Base-by-base conservation (phyloP, 2,329 filamentous ascomycete genomes). In the Neofusicoccum parvum region DNA sequence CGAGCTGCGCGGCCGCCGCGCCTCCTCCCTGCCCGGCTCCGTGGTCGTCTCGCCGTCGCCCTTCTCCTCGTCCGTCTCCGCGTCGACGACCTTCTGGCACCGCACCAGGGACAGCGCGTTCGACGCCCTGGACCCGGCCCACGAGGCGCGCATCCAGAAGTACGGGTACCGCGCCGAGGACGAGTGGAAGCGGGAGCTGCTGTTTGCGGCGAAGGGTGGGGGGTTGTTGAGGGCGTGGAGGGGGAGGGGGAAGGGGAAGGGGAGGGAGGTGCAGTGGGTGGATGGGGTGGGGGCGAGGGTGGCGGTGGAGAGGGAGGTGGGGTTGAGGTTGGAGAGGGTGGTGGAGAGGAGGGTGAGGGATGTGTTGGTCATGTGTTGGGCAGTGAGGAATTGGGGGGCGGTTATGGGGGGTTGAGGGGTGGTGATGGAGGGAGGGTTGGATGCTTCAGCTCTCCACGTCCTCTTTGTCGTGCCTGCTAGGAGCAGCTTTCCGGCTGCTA, bases 361-460 rank as follows among this genome's bases (percentile, higher is more conserved):
- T 59, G 50, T 72, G 58, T 53, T 73, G 64, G 67, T 75, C 45
- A 68, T 68, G 32, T 75, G 72, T 62, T 75, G 72, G 72, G 66
- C 71, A 20, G 71, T 71, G 69, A 68, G 64, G 66, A 37, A 68
- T 11, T 75, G 72, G 72, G 67, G 49, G 32, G 12, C 6, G 20
- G 36, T 7, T 7, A 3, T 7, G 36, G 7, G 36, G 36, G 3
- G 36, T 7, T 37, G 36, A 37, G 36, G 36, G 36, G 36, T 37
- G 7, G 7, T n/a, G n/a, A n/a, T n/a, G n/a, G n/a, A n/a, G n/a
- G n/a, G 36, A 37, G 36, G 36, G 20, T 20, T 20, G 20, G 20
- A 20, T 20, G 20, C 20, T 20, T 20, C 20, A 20, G 20, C 2
- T 20, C 20, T 20, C 20, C 20, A 20, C 20, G 20, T 20, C 20